A percentile compares a stretch with the other conserved stretches of the same genome.
These are phyloP conservation scores for Mycena capillaripes DNA, from an alignment of 768 basidiomycete genomes.

Conservation along the genomic window DNA sequence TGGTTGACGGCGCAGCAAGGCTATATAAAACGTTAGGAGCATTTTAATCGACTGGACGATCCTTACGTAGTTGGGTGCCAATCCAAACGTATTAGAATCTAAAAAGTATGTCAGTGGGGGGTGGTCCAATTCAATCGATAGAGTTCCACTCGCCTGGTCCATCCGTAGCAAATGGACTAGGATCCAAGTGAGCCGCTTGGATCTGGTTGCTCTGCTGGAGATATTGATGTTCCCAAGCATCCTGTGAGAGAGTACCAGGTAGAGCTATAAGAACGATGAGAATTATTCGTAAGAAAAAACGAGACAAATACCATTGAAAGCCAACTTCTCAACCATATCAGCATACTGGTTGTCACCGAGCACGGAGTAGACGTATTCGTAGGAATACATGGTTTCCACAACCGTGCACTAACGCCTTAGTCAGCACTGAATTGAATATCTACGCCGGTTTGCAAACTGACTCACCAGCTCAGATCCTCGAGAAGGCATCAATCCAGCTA, in stretches of 20 bases:
- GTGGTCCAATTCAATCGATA: neutral
- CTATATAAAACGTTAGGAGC: neutral
- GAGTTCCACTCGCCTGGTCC: conserved; percentile 11
- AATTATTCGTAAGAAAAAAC: neutral
- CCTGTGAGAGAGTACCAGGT: conserved; percentile 20
- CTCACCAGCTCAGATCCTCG: conserved; percentile 32
- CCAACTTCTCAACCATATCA: conserved; percentile 31
- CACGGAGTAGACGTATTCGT: conserved; percentile 29
- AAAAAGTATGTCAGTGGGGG: neutral
- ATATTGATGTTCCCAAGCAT: conserved; percentile 36
- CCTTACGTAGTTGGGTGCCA: conserved; percentile 29
- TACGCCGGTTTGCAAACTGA: neutral
- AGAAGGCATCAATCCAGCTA: conserved; percentile 22
- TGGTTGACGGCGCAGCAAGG: conserved; percentile 34
- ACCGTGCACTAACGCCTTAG: conserved; percentile 27
- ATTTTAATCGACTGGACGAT: neutral
- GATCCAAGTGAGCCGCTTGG: conserved; percentile 24
- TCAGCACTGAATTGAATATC: neutral
- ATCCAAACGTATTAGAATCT: conserved; percentile 27
- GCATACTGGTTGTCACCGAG: conserved; percentile 31
- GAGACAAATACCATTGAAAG: conserved; percentile 25
- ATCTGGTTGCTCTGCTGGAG: conserved; percentile 35
- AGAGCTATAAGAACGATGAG: conserved; percentile 18
- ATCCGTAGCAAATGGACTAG: conserved; percentile 32
- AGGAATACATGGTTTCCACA: conserved; percentile 33